Evolutionary conservation across 345 rosid genomes (phyloP), one percentile per base, ranked within the genome.

Genomic region (Chamaenerion angustifolium): DNA sequence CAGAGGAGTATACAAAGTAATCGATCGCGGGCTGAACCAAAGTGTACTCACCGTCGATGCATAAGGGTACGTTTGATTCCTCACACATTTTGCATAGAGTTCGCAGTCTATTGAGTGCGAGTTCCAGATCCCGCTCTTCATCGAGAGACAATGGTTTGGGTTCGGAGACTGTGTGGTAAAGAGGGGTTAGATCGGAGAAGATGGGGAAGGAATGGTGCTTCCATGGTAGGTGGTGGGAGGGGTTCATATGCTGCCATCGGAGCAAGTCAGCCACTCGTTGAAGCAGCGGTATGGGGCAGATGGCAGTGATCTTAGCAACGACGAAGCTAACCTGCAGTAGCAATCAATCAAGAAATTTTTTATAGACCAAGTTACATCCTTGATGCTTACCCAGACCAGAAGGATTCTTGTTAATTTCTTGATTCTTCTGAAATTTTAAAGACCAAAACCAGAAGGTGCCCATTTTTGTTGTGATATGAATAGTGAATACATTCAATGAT

Each of bases 1-100:
- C 85, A 0, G 92, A 62, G 0, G 78, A 67, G 45, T 83, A 81
- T 0, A 95, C 77, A 56, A 90, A 58, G 82, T 79, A 86, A 55
- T 90, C 98, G 40, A 90, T 86, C 3, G 89, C 82, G 0, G 98
- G 98, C 43, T 90, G 98, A 31, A 86, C 70, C 6, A 66, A 19
- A 0, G 92, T 78, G 68, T 83, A 80, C 77, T 90, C 98, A 0
- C 96, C 98, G 54, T 86, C 95, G 27, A 90, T 58, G 0, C 70
- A 35, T 1, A 90, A 55, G 0, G 80, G 85, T 4, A 90, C 65
- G 48, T 68, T 71, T 43, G 73, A 77, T 16, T 81, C 75, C 8
- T 50, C 63, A 54, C 92, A 79, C 52, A 53, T 68, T 15, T 70
- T 56, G 72, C 94, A 82, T n/a, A 90, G 58, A 18, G 47, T 72